Evolutionary conservation across 176 grass and related monocot genomes (phyloP).

Genomic region (Eragrostis nindensis): DNA sequence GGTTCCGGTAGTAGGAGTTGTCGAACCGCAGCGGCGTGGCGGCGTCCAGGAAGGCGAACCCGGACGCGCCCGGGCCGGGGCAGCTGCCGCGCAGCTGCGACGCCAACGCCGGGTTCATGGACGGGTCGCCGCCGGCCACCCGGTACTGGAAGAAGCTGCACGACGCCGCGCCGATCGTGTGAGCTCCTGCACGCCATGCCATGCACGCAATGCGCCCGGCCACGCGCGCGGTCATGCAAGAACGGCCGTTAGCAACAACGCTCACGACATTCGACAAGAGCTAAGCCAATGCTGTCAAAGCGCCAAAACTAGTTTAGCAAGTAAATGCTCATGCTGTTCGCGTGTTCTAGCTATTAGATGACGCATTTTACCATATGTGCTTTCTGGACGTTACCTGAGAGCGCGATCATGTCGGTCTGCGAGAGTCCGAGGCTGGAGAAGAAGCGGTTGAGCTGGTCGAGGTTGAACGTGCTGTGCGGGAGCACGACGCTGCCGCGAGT

Average conservation of each 20-base stretch:
- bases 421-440: conserved; percentile 57
- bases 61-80: background rate
- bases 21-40: conserved; percentile 56
- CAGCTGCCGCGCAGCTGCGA: conserved; percentile 34
- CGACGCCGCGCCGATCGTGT: conserved; percentile 54
- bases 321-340: background rate
- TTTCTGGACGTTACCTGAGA: conserved; percentile 59
- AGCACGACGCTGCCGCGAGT: conserved; percentile 51
- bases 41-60: conserved; percentile 60
- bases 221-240: too few relatives aligned
- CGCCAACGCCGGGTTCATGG: conserved; percentile 51
- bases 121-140: background rate
- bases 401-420: conserved; percentile 73
- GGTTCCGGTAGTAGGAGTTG: conserved; percentile 60
- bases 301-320: background rate
- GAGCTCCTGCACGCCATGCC: conserved; percentile 36
- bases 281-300: too few relatives aligned
- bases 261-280: too few relatives aligned
- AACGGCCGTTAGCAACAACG: conserved; percentile 20
- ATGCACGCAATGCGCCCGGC: too few relatives aligned
- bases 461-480: conserved; percentile 53
- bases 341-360: background rate
- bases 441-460: conserved; percentile 63
- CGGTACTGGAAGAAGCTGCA: conserved; percentile 52
- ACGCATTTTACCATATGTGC: too few relatives aligned